Evolutionary conservation across 805 yeast genomes (phyloP), one percentile per base, ranked within the genome.

Genomic region (Yarrowia yakushimensis): DNA sequence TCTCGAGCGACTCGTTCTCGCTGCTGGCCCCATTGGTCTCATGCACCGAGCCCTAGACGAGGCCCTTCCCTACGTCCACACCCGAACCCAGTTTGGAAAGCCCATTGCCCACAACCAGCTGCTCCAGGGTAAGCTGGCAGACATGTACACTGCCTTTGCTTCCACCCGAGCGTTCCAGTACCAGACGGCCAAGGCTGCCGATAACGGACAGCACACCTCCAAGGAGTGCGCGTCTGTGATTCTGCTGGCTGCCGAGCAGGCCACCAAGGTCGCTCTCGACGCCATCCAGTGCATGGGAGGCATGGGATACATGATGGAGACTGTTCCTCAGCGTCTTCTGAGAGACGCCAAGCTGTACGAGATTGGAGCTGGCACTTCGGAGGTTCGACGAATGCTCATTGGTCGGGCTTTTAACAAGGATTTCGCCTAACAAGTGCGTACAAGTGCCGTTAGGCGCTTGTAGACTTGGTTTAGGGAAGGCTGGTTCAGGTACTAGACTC

Each of bases 251-350:
- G 74, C 74, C 25, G 74, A 71, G 65, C 63, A 72, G 28, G 71
- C 71, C 34, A 71, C 74, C 48, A 71, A 71, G 65, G 74, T 71
- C 13, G 64, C 70, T 34, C 63, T 71, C 10, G 73, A 71, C 37
- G 74, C 74, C 10, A 70, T 71, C 37, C 74, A 71, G 62, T 69
- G 71, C 63, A 65, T 71, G 41, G 74, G 74, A 5, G 74, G 74
- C 8, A 71, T 71, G 74, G 74, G 74, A 17, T 71, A 71, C 60
- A 69, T 71, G 60, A 71, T 64, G 63, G 74, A 71, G 63, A 71
- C 74, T 8, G 69, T 69, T n/a, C 72, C 73, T 15, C 69, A 68
- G 25, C 59, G 74, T n/a, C 66, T 71, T 15, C 66, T 71, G 11
- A 69, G 74, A 13, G 74, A 71, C 60, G 73, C 74, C 42, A 71